Percentiles rank a stretch among this genome's conserved stretches.
Evolutionary conservation across 768 basidiomycete genomes (phyloP).

Genomic region (Erythrobasidium yunnanense): DNA sequence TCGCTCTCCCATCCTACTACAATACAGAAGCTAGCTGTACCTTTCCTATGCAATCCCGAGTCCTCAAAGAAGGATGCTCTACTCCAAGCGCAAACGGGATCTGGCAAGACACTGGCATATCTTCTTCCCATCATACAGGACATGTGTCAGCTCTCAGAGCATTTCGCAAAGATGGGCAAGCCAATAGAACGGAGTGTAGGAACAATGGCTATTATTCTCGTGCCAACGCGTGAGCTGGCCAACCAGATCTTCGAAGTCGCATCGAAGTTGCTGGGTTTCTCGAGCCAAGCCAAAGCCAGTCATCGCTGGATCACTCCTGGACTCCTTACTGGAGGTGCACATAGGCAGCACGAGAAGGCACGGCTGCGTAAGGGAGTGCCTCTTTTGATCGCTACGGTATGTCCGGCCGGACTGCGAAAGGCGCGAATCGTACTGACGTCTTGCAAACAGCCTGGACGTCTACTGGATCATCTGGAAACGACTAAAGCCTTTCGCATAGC

Average conservation of each 20-base stretch:
- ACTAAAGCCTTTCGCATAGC: conserved; percentile 80
- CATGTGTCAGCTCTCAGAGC: conserved; percentile 51
- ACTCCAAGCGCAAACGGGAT: conserved; percentile 47
- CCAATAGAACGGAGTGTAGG: conserved; percentile 29
- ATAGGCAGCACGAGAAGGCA: conserved; percentile 88
- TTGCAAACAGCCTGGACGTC: conserved; percentile 57
- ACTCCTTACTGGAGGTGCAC: conserved; percentile 84
- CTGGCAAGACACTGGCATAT: conserved; percentile 94
- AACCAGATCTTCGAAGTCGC: conserved; percentile 96
- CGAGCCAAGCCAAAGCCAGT: conserved; percentile 49
- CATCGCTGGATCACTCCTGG: conserved; percentile 89
- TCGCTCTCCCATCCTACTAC: conserved; percentile 21
- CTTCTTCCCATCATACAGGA: conserved; percentile 83
- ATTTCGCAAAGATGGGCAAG: neutral
- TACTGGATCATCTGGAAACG: conserved; percentile 92
- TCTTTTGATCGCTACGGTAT: conserved; percentile 72
- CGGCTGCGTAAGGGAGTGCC: conserved; percentile 86
- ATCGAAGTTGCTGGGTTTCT: conserved; percentile 62
- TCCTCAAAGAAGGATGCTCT: conserved; percentile 12
- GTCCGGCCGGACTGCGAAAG: neutral
- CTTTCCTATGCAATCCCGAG: neutral
- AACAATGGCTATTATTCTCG: conserved; percentile 53
- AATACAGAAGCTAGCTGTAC: conserved; percentile 27
- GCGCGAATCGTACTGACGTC: neutral
- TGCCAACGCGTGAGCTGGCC: conserved; percentile 83